Base-by-base conservation (phyloP, 352 stramenopile genomes). In the Globisporangium nagaii region DNA sequence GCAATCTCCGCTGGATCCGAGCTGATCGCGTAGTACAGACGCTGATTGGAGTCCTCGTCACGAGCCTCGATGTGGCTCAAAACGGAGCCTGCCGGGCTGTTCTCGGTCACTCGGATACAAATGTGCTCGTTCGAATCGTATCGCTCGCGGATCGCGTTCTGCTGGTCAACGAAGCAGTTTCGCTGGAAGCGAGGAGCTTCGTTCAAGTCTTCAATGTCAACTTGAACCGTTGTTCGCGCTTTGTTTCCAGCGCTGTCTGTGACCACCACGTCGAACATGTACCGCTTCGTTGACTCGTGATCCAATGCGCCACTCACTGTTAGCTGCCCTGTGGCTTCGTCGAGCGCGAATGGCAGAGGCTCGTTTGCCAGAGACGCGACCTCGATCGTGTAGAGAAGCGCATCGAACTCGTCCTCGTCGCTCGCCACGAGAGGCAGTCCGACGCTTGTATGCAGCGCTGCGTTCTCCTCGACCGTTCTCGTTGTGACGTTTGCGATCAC, bases 71-170 rank as follows among this genome's bases (percentile, higher is more conserved):
- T 53, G 6, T 48, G 36, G 4, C 56, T 30, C 24, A 86, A 51
- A 1, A 75, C 0, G 17, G 63, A 64, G 7, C 53, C 64, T 28
- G 62, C 25, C 11, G 37, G 22, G 9, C 58, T 1, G 44, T 80
- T 73, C 55, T 86, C 75, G 10, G 56, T 43, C 1, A 68, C 62
- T 50, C 67, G 53, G 5, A 84, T 4, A 19, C 75, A 86, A 2
- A 84, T 53, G 17, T 86, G 68, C 12, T 75, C 45, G 52, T 86
- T 86, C 3, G 36, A 53, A 47, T 84, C 66, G 37, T 67, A 73
- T 6, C 64, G 68, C 36, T 84, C 50, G 15, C 61, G 65, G 6
- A 57, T 40, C 0, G 60, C 56, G 5, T 68, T 60, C 40, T 74
- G 54, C 7, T 64, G 40, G 32, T 71, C 59, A 6, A 86, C 69